These are phyloP conservation scores for Boletus reticulatus DNA, from an alignment of 768 basidiomycete genomes.

Conservation along the genomic window DNA sequence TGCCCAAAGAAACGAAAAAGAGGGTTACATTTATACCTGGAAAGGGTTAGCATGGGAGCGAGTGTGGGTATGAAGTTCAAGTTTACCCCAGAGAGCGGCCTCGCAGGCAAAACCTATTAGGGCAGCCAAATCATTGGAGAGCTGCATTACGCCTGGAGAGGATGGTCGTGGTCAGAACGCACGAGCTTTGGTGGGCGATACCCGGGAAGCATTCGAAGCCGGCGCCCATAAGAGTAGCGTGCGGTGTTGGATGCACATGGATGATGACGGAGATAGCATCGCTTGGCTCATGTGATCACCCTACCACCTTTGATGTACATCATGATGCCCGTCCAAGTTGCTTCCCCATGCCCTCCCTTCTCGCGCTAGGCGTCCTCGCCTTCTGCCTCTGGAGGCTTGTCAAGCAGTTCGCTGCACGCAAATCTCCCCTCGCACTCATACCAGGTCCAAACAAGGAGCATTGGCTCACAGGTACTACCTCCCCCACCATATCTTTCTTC, in stretches of 20 bases:
- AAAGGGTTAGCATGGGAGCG: not conserved
- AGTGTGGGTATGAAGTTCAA: not conserved
- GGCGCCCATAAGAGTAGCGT: not conserved
- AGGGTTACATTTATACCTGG: conserved; percentile 25
- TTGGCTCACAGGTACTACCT: conserved; percentile 33
- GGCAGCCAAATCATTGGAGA: conserved; percentile 31
- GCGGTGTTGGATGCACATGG: not conserved
- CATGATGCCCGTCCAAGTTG: too few species aligned
- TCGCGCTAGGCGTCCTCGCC: conserved; percentile 4
- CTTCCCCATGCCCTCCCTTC: not conserved
- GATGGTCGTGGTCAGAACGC: not conserved
- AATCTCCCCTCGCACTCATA: conserved; percentile 21
- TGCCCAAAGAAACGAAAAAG: conserved; percentile 28
- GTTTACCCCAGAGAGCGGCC: conserved; percentile 34
- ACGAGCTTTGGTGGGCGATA: not conserved
- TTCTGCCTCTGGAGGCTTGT: conserved; percentile 19
- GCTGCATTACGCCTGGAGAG: conserved; percentile 15
- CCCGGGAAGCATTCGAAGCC: not conserved
- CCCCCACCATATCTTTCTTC: too few species aligned
- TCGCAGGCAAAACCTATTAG: conserved; percentile 39
- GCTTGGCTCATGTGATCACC: too few species aligned
- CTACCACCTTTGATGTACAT: too few species aligned
- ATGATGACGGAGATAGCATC: too few species aligned
- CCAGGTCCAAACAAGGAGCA: conserved; percentile 33
- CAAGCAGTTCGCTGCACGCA: conserved; percentile 2